Evolutionary conservation across 108 stramenopile genomes (phyloP).

Genomic region (Schizochytrium sp.): DNA sequence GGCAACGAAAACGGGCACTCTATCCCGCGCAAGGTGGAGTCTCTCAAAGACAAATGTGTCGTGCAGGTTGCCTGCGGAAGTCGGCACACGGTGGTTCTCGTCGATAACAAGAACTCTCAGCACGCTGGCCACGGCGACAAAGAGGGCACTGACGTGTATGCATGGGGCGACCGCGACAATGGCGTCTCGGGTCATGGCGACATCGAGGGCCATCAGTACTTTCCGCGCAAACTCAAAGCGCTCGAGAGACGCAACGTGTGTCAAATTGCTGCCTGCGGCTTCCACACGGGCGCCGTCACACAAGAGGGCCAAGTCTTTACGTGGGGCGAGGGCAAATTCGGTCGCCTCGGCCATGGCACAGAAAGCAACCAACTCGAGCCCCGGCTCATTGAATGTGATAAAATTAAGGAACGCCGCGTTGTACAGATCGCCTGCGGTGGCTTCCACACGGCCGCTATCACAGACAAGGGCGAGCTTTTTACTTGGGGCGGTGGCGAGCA

Average conservation of each 20-base stretch:
- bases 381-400: slow-evolving; percentile 60
- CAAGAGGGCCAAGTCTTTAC: slow-evolving; percentile 70
- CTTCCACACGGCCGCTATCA: slow-evolving; percentile 76
- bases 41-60: slow-evolving; percentile 62
- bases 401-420: not conserved
- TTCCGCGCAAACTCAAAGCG: slow-evolving; percentile 68
- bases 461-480: slow-evolving; percentile 73
- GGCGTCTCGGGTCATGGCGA: slow-evolving; percentile 87
- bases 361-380: slow-evolving; percentile 79
- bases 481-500: slow-evolving; percentile 83
- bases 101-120: not conserved
- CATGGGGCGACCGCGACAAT: slow-evolving; percentile 76
- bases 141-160: slow-evolving; percentile 27
- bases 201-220: slow-evolving; percentile 82
- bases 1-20: slow-evolving; percentile 82
- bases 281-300: slow-evolving; percentile 82
- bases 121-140: not conserved
- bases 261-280: slow-evolving; percentile 83
- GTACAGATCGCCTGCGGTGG: slow-evolving; percentile 66
- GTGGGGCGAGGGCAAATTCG: slow-evolving; percentile 82
- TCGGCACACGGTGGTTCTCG: slow-evolving; percentile 77
- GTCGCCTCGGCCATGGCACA: slow-evolving; percentile 74
- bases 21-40: slow-evolving; percentile 77
- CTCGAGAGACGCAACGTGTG: slow-evolving; percentile 69
- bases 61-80: slow-evolving; percentile 81